Percentiles rank a stretch among this genome's conserved stretches.
Evolutionary conservation across 2,329 filamentous ascomycete species (phyloP).

Genomic region (Fusarium albosuccineum): DNA sequence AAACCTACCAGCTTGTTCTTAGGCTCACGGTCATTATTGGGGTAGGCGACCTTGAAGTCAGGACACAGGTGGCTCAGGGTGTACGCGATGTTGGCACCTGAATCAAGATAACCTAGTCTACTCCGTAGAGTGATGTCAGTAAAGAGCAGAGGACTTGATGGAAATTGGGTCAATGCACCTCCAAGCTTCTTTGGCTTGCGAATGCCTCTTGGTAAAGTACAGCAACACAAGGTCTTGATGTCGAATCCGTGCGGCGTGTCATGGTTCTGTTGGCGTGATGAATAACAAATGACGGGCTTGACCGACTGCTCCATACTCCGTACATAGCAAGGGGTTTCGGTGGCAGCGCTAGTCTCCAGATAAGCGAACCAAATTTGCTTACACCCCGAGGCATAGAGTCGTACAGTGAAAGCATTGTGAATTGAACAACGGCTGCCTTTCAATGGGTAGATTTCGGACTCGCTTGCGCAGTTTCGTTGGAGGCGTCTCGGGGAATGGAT

Average conservation of each 20-base stretch:
- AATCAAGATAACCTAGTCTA: conserved; percentile 37
- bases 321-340: not conserved
- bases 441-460: not conserved
- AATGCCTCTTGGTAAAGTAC: conserved; percentile 62
- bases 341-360: not conserved
- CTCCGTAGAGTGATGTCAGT: not conserved
- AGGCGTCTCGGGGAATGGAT: conserved; percentile 2
- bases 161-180: conserved; percentile 9
- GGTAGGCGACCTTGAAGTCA: conserved; percentile 29
- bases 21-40: conserved; percentile 17
- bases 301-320: not conserved
- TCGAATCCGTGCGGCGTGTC: conserved; percentile 3
- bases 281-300: not conserved
- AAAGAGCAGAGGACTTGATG: not conserved
- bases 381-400: not conserved
- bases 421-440: not conserved
- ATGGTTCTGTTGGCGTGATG: not conserved
- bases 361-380: not conserved
- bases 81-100: conserved; percentile 38
- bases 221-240: conserved; percentile 50
- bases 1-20: conserved; percentile 27
- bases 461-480: not conserved
- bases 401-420: not conserved
- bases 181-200: conserved; percentile 64
- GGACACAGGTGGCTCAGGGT: conserved; percentile 27